phyloP scores from a whole-genome alignment of 192 early-diverging fungal species.

The Rhizophagus clarus region DNA sequence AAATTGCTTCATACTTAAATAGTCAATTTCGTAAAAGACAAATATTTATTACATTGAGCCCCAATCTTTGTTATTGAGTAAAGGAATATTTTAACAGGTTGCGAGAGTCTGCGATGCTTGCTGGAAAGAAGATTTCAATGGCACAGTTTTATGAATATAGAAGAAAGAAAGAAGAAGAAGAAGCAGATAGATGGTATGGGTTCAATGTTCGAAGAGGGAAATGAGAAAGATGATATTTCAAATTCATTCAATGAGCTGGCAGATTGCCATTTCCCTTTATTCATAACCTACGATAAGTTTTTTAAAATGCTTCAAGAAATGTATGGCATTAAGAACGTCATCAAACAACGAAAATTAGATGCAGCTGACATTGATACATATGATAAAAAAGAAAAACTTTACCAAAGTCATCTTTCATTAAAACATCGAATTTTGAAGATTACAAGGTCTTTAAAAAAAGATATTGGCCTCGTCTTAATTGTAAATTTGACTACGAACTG shows the following conservation, averaged over 20 bases:
- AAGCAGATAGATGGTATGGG: neutral
- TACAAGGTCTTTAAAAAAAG: neutral
- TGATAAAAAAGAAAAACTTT: neutral
- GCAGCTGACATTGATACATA: neutral
- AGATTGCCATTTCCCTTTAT: constrained; percentile 16
- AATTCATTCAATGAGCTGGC: neutral
- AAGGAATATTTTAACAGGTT: constrained; percentile 19
- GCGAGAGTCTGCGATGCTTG: neutral
- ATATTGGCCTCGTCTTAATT: neutral
- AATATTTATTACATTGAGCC: constrained; percentile 28
- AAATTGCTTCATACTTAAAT: constrained; percentile 14
- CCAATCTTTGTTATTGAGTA: neutral
- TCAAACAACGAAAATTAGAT: neutral
- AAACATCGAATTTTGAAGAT: neutral
- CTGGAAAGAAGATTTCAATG: neutral
- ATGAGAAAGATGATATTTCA: neutral
- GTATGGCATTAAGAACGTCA: neutral
- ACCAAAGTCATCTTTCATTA: neutral
- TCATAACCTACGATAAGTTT: constrained; percentile 17
- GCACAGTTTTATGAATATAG: neutral
- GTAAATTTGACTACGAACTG: neutral
- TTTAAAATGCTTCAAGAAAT: constrained; percentile 19
- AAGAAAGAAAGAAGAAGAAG: neutral
- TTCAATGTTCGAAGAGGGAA: constrained; percentile 8
- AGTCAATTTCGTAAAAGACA: constrained; percentile 6